These are phyloP conservation scores for Moelleriella libera DNA, from an alignment of 2,329 filamentous ascomycete species.

Conservation along the genomic window DNA sequence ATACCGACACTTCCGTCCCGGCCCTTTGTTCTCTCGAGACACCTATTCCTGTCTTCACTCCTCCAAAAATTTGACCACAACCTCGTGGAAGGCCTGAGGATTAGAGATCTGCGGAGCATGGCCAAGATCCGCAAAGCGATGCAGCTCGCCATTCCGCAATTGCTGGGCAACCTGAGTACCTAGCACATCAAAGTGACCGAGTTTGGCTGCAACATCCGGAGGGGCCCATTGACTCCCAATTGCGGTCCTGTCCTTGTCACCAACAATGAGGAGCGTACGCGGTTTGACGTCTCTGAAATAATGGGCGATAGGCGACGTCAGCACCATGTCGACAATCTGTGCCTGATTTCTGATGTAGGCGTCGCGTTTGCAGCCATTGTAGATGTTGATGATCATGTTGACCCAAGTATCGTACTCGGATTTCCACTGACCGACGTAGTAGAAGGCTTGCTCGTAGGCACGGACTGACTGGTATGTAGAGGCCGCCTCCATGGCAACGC, in stretches of 20 bases:
- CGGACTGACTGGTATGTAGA: slow-evolving; percentile 29
- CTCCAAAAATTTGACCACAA: slow-evolving; percentile 28
- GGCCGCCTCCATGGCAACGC: slow-evolving; percentile 20
- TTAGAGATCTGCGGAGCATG: slow-evolving; percentile 40
- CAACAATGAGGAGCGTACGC: slow-evolving; percentile 33
- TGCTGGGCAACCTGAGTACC: slow-evolving; percentile 27
- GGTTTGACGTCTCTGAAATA: slow-evolving; percentile 31
- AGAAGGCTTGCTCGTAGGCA: slow-evolving; percentile 30
- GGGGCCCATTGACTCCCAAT: slow-evolving; percentile 38
- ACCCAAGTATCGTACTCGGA: slow-evolving; percentile 38
- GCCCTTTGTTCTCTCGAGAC: too few species aligned
- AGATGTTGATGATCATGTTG: slow-evolving; percentile 37
- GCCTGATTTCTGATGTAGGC: slow-evolving; percentile 33
- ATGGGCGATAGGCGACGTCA: slow-evolving; percentile 35
- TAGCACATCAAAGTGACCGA: slow-evolving; percentile 35
- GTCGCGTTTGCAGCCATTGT: slow-evolving; percentile 26
- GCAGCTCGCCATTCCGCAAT: slow-evolving; percentile 28
- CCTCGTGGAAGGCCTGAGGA: slow-evolving; percentile 29
- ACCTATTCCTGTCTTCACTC: neutral
- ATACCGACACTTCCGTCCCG: too few species aligned
- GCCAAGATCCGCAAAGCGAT: slow-evolving; percentile 32
- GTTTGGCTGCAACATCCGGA: slow-evolving; percentile 23
- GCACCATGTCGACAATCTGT: slow-evolving; percentile 37
- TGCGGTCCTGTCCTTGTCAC: slow-evolving; percentile 37
- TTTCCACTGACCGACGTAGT: slow-evolving; percentile 34